Evolutionary conservation across 2,329 filamentous ascomycete species (phyloP).

Genomic region (Blumeria hordei): DNA sequence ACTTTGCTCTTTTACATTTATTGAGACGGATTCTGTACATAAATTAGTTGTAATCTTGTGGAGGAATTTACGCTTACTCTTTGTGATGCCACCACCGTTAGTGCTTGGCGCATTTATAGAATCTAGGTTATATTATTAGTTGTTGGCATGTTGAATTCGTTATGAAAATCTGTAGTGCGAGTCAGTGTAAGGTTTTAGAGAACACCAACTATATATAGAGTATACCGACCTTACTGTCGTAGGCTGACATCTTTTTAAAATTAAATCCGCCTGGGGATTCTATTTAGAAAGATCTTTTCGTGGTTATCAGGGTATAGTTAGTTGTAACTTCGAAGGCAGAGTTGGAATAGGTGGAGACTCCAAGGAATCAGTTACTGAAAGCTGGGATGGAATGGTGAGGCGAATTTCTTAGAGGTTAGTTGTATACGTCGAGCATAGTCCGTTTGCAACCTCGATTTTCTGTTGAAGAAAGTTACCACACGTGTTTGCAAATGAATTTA

Average conservation of each 20-base stretch:
- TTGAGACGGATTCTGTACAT: constrained; percentile 29
- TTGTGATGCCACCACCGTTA: not conserved
- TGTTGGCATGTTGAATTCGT: not conserved
- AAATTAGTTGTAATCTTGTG: not conserved
- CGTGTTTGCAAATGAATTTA: not conserved
- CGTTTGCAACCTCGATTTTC: not conserved
- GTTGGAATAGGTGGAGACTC: not conserved
- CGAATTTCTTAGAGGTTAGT: not conserved
- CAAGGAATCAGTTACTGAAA: not conserved
- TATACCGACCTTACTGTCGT: not conserved
- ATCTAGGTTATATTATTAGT: not conserved
- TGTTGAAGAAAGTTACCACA: not conserved
- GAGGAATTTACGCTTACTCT: not conserved
- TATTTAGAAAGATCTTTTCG: not conserved
- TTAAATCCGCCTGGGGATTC: not conserved
- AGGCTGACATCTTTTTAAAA: not conserved
- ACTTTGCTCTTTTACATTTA: constrained; percentile 31
- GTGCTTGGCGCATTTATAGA: not conserved
- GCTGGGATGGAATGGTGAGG: not conserved
- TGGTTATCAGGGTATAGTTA: not conserved
- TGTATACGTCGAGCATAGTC: not conserved
- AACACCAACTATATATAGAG: not conserved
- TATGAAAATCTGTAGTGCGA: not conserved
- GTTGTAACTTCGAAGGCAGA: not conserved
- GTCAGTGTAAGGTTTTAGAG: no score